A percentile compares a stretch with the other conserved stretches of the same genome.
phyloP scores from a whole-genome alignment of 306 rosid genomes.

The Malus sieversii region DNA sequence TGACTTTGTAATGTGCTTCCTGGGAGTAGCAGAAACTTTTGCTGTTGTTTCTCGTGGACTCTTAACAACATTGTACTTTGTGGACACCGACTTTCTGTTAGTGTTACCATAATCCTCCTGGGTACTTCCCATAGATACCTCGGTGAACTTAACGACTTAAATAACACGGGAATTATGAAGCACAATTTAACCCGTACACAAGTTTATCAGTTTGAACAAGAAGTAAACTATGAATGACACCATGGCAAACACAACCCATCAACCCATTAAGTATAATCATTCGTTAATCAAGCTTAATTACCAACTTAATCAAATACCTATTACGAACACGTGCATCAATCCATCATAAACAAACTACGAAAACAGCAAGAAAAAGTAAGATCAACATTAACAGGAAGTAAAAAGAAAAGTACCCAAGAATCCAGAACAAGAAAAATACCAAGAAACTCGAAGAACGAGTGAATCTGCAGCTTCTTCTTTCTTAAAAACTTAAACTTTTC shows the following conservation, averaged over 20 bases:
- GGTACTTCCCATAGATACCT: slow-evolving; percentile 32
- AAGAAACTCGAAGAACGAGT: neutral
- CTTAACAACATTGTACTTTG: slow-evolving; percentile 35
- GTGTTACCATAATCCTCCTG: slow-evolving; percentile 27
- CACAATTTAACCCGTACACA: neutral
- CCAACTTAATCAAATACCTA: neutral
- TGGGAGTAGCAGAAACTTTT: no score
- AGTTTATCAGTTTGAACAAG: neutral
- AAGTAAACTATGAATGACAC: neutral
- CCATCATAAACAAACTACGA: neutral
- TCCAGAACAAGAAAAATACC: neutral
- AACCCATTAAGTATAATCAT: neutral
- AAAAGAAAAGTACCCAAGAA: neutral
- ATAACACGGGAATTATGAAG: neutral
- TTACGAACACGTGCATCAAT: neutral
- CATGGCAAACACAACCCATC: neutral
- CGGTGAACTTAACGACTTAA: slow-evolving; percentile 41
- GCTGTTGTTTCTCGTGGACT: slow-evolving; percentile 29
- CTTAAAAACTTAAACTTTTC: neutral
- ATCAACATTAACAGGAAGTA: neutral
- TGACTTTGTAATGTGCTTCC: slow-evolving; percentile 3
- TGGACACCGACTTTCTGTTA: slow-evolving; percentile 22
- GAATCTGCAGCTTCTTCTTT: neutral
- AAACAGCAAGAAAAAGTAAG: neutral
- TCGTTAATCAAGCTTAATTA: no score